Conservation (phyloP, 495 filamentous ascomycete species). For the Patellaria atrata region DNA sequence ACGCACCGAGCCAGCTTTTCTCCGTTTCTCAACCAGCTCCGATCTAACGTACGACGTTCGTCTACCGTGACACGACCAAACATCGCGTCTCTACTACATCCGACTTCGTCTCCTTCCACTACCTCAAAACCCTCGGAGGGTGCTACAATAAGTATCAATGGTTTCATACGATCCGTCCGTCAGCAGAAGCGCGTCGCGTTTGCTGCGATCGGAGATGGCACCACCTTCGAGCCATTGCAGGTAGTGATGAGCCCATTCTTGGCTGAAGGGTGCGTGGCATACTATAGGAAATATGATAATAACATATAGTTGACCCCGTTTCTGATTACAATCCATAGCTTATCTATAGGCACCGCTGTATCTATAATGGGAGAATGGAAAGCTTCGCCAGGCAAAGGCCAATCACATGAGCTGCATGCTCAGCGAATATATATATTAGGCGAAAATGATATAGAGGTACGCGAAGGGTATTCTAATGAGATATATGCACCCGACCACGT, state of each 20-base stretch:
- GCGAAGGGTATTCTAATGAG: too few species aligned
- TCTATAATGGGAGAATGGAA: constrained; percentile 68
- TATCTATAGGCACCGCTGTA: constrained; percentile 69
- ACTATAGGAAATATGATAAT: too few species aligned
- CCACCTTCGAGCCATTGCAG: constrained; percentile 63
- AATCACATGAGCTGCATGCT: constrained; percentile 69
- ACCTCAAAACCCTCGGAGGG: constrained; percentile 10
- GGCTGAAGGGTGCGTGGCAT: constrained; percentile 54
- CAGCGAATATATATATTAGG: constrained; percentile 56
- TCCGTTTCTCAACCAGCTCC: constrained; percentile 1
- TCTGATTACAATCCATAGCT: constrained; percentile 36
- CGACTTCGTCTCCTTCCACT: not conserved
- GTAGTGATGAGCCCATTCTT: constrained; percentile 63
- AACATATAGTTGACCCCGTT: constrained; percentile 4
- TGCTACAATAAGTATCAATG: constrained; percentile 44
- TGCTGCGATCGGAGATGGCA: constrained; percentile 77
- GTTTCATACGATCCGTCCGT: constrained; percentile 71
- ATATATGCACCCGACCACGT: not conserved
- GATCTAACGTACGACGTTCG: constrained; percentile 5
- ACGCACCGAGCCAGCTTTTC: not conserved
- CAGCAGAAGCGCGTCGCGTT: constrained; percentile 75
- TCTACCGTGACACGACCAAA: constrained; percentile 13
- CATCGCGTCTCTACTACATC: constrained; percentile 20
- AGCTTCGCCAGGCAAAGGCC: constrained; percentile 52
- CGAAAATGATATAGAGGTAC: constrained; percentile 60